phyloP scores from a whole-genome alignment of 257 asterid species.

The Solanum corneliomulleri region DNA sequence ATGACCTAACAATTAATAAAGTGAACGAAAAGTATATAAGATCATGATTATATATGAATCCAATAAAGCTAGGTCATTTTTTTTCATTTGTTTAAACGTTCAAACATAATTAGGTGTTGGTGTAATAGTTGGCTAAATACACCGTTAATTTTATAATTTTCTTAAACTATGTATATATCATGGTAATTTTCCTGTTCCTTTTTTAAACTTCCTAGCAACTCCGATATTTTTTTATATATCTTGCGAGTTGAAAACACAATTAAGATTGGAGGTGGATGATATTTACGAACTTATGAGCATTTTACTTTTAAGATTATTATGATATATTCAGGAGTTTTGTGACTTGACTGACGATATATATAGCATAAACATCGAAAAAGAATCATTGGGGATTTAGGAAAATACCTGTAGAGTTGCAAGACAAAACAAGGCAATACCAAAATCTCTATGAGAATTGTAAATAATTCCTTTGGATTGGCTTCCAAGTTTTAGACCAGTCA shows the following conservation, averaged over 20 bases:
- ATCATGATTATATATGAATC: background rate
- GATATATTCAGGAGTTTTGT: too few species aligned
- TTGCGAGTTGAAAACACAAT: background rate
- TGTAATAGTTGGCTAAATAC: background rate
- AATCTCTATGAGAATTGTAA: slow-evolving; percentile 38
- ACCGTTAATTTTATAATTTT: too few species aligned
- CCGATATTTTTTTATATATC: accelerated
- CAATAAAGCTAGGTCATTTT: too few species aligned
- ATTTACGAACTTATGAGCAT: background rate
- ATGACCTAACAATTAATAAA: background rate
- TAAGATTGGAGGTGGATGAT: background rate
- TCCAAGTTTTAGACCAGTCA: slow-evolving; percentile 75
- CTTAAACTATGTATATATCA: background rate
- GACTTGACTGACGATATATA: background rate
- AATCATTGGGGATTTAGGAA: background rate
- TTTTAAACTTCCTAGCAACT: background rate
- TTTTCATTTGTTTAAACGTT: too few species aligned
- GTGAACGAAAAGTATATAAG: background rate
- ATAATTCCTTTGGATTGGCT: slow-evolving; percentile 42
- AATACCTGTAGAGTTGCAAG: slow-evolving; percentile 77
- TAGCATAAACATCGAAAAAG: too few species aligned
- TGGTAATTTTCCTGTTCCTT: background rate
- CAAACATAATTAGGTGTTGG: background rate
- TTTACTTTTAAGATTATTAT: too few species aligned
- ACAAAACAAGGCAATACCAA: slow-evolving; percentile 68